These are phyloP conservation scores for Nigrospora osmanthi DNA, from an alignment of 2,329 filamentous ascomycete species.

Conservation along the genomic window DNA sequence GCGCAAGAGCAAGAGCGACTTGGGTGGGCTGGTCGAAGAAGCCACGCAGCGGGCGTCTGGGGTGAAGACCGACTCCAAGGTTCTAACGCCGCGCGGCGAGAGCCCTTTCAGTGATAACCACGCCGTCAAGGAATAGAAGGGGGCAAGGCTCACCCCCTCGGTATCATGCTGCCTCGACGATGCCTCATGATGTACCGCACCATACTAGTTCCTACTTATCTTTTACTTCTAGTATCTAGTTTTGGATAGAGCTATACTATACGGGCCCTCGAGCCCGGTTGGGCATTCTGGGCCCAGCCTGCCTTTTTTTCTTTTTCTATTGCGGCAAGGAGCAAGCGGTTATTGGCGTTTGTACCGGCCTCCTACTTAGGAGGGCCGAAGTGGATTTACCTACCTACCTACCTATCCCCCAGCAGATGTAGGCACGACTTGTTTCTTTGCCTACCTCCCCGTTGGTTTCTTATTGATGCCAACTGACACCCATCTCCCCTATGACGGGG, in stretches of 20 bases:
- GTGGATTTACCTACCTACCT: too few relatives aligned
- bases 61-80: conserved; percentile 18
- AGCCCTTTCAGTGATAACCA: conserved; percentile 25
- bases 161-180: conserved; percentile 3
- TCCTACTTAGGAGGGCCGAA: neutral
- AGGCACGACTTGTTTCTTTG: neutral
- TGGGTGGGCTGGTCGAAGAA: conserved; percentile 50
- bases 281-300: conserved; percentile 7
- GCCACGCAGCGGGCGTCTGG: conserved; percentile 32
- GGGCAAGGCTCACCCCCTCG: too few relatives aligned
- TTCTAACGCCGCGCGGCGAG: conserved; percentile 6
- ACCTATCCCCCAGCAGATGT: too few relatives aligned
- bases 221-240: conserved; percentile 13
- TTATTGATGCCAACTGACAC: too few relatives aligned
- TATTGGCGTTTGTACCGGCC: conserved; percentile 1
- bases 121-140: conserved; percentile 18
- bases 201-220: neutral
- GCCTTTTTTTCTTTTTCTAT: conserved; percentile 4
- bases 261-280: neutral
- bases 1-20: conserved; percentile 33
- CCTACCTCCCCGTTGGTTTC: too few relatives aligned
- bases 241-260: conserved; percentile 2
- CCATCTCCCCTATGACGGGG: too few relatives aligned
- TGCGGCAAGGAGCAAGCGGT: conserved; percentile 2
- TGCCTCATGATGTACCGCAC: conserved; percentile 10